Evolutionary conservation across 192 early-diverging fungal genomes (phyloP).

Genomic region (Globomyces pollinis-pini): DNA sequence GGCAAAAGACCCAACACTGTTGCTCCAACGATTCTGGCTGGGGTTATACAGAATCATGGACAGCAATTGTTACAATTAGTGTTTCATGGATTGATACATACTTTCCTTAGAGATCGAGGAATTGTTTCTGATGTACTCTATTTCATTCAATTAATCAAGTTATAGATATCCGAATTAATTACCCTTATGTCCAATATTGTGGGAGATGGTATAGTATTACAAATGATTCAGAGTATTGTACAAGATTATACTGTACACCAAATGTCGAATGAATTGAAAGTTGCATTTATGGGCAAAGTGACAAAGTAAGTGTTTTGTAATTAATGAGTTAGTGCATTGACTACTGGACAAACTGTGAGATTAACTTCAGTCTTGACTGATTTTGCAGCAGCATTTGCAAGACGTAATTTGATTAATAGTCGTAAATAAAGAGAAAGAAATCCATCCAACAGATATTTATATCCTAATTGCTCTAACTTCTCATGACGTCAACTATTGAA

Average conservation of each 20-base stretch:
- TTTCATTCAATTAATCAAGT: no score
- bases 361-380: background rate
- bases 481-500: no score
- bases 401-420: conserved; percentile 1
- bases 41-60: conserved; percentile 15
- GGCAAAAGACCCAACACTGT: background rate
- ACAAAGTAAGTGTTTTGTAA: background rate
- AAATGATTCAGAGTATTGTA: background rate
- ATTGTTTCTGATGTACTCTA: conserved; percentile 1
- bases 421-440: conserved; percentile 4
- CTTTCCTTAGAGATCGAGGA: conserved; percentile 3
- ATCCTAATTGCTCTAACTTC: no score
- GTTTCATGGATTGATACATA: conserved; percentile 4
- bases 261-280: background rate
- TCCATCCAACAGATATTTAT: no score
- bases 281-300: background rate
- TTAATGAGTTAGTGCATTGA: conserved; percentile 1
- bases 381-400: background rate
- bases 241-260: background rate
- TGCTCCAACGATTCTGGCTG: background rate
- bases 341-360: conserved; percentile 6
- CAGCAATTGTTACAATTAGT: conserved; percentile 6
- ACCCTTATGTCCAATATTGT: background rate
- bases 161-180: background rate
- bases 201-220: background rate